Conservation (phyloP, 257 asterid genomes). For the Solanum gracilifrons region DNA sequence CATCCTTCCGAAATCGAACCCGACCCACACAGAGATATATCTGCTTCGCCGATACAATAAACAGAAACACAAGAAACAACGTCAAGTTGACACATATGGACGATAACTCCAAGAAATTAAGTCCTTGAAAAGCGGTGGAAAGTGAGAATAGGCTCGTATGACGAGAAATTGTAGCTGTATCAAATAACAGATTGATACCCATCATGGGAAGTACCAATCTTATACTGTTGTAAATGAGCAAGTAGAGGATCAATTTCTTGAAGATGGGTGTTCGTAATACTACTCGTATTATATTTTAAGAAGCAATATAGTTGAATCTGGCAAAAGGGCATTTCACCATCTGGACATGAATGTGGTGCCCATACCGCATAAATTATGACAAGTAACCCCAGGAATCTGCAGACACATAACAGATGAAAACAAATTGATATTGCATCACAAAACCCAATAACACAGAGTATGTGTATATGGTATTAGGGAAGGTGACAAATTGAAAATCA, state of each 20-base stretch:
- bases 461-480: neutral
- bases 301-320: conserved; percentile 28
- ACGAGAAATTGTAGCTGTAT: conserved; percentile 5
- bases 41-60: conserved; percentile 54
- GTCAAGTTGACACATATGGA: conserved; percentile 73
- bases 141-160: conserved; percentile 14
- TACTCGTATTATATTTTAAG: neutral
- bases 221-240: conserved; percentile 9
- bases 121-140: conserved; percentile 19
- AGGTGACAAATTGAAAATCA: conserved; percentile 19
- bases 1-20: conserved; percentile 41
- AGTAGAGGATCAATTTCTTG: conserved; percentile 19
- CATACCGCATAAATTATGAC: conserved; percentile 34
- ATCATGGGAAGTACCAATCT: conserved; percentile 57
- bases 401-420: conserved; percentile 28
- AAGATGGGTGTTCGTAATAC: conserved; percentile 5
- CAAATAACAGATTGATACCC: conserved; percentile 57
- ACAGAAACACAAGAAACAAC: conserved; percentile 50
- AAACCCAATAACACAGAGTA: conserved; percentile 6
- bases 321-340: conserved; percentile 79
- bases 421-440: conserved; percentile 46
- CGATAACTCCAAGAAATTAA: conserved; percentile 59
- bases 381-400: conserved; percentile 50
- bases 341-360: conserved; percentile 34
- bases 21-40: conserved; percentile 53